phyloP scores from a whole-genome alignment of 2,329 filamentous ascomycete species.

The Cladophialophora carrionii region DNA sequence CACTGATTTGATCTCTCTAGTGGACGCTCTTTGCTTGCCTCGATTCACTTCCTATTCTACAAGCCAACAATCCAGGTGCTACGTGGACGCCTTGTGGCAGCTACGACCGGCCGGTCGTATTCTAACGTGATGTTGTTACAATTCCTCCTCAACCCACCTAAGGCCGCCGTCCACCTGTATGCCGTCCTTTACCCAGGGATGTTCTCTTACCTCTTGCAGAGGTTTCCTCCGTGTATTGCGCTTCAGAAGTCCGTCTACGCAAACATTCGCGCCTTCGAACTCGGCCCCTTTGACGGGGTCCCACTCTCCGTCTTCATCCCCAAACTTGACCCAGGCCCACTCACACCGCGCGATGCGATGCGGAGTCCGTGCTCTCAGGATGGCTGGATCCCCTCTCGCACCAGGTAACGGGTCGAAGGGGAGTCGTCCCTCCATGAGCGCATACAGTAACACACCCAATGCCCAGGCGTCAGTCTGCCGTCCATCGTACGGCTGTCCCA shows the following conservation, averaged over 20 bases:
- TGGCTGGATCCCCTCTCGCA: constrained; percentile 69
- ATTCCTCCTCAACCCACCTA: constrained; percentile 50
- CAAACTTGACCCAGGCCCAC: constrained; percentile 91
- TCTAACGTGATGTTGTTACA: constrained; percentile 25
- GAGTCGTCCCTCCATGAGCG: constrained; percentile 86
- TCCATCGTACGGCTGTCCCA: constrained; percentile 93
- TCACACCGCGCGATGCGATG: constrained; percentile 95
- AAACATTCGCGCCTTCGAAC: constrained; percentile 74
- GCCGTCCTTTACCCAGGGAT: constrained; percentile 75
- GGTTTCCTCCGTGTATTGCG: constrained; percentile 78
- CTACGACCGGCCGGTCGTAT: background rate
- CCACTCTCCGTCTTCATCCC: constrained; percentile 82
- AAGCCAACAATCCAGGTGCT: background rate
- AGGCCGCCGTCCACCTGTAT: constrained; percentile 68
- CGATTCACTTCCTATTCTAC: background rate
- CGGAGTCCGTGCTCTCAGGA: constrained; percentile 78
- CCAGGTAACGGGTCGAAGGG: constrained; percentile 90
- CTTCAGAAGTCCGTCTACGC: constrained; percentile 82
- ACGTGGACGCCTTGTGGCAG: background rate
- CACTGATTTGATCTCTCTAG: background rate
- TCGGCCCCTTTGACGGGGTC: constrained; percentile 68
- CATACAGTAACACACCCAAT: constrained; percentile 88
- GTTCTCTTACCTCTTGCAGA: constrained; percentile 71
- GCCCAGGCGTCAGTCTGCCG: constrained; percentile 93
- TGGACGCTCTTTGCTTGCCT: background rate